A percentile compares a stretch with the other conserved stretches of the same genome.
Evolutionary conservation across 2,329 filamentous ascomycete genomes (phyloP).

Genomic region (Diaporthe australafricana): DNA sequence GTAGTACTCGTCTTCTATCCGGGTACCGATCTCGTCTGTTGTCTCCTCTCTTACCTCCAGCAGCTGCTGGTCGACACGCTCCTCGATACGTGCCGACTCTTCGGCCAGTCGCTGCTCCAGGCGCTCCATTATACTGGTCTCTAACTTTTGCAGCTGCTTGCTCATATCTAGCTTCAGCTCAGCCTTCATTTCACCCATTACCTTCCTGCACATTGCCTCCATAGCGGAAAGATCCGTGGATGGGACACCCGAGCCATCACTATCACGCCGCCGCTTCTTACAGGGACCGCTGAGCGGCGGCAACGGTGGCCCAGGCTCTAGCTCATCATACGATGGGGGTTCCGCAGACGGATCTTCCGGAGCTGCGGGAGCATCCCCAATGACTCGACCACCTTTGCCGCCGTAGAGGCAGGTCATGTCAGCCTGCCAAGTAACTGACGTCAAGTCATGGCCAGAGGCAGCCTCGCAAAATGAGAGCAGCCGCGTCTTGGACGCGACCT

Average conservation of each 20-base stretch:
- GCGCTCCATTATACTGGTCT: neutral
- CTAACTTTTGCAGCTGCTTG: slow-evolving; percentile 13
- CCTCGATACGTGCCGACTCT: slow-evolving; percentile 4
- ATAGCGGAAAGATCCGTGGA: neutral
- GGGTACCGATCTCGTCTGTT: slow-evolving; percentile 5
- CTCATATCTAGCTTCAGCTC: slow-evolving; percentile 24
- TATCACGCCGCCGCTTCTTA: slow-evolving; percentile 27
- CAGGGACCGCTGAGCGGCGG: slow-evolving; percentile 2
- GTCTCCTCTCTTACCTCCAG: slow-evolving; percentile 17
- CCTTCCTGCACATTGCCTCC: slow-evolving; percentile 25
- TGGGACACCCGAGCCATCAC: neutral
- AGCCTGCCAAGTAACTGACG: slow-evolving; percentile 26
- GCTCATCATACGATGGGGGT: slow-evolving; percentile 27
- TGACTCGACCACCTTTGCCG: slow-evolving; percentile 27
- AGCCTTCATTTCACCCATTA: slow-evolving; percentile 26
- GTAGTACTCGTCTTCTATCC: slow-evolving; percentile 10
- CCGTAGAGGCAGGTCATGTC: slow-evolving; percentile 27
- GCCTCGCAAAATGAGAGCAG: slow-evolving; percentile 10
- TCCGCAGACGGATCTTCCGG: neutral
- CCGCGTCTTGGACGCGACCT: slow-evolving; percentile 1
- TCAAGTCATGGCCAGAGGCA: slow-evolving; percentile 6
- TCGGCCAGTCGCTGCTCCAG: slow-evolving; percentile 8
- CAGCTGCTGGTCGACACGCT: slow-evolving; percentile 6
- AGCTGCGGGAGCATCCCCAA: neutral
- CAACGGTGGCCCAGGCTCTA: slow-evolving; percentile 24